phyloP scores from a whole-genome alignment of 768 basidiomycete genomes.

The Pisolithus marmoratus region DNA sequence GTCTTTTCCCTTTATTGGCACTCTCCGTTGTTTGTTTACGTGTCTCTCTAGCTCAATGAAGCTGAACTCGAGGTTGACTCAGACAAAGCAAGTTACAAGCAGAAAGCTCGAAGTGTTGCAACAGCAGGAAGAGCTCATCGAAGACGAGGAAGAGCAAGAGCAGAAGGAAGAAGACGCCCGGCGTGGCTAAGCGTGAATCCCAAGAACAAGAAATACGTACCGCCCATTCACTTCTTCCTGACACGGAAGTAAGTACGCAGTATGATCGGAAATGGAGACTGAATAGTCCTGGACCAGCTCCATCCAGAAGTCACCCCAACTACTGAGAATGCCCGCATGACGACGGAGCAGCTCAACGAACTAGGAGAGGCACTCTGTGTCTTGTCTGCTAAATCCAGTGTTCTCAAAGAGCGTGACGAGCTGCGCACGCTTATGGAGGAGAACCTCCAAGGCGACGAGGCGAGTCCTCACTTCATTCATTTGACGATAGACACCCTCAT shows the following conservation, averaged over 20 bases:
- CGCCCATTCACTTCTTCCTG: slow-evolving; percentile 79
- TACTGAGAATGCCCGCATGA: slow-evolving; percentile 88
- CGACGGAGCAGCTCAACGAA: slow-evolving; percentile 91
- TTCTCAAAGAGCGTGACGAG: slow-evolving; percentile 94
- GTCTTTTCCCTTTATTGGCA: slow-evolving; percentile 21
- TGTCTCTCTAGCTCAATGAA: slow-evolving; percentile 72
- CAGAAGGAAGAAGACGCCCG: slow-evolving; percentile 92
- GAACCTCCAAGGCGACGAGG: slow-evolving; percentile 85
- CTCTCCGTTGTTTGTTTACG: background rate
- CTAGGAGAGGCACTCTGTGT: slow-evolving; percentile 87
- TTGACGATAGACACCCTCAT: background rate
- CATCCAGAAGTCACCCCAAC: slow-evolving; percentile 44
- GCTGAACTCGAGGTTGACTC: slow-evolving; percentile 95
- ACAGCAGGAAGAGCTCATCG: slow-evolving; percentile 98
- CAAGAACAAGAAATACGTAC: slow-evolving; percentile 74
- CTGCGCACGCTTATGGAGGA: slow-evolving; percentile 89
- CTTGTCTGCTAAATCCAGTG: slow-evolving; percentile 88
- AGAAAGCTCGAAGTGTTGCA: slow-evolving; percentile 97
- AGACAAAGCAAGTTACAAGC: slow-evolving; percentile 92
- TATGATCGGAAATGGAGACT: background rate
- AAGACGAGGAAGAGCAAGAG: slow-evolving; percentile 98
- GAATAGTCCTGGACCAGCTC: slow-evolving; percentile 36
- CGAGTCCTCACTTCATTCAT: slow-evolving; percentile 28
- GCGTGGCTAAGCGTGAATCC: slow-evolving; percentile 73
- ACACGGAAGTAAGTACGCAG: slow-evolving; percentile 33